Percentiles rank a stretch among this genome's conserved stretches.
These are phyloP conservation scores for Blastocystis sp. DNA, from an alignment of 352 stramenopile species.

Conservation along the genomic window DNA sequence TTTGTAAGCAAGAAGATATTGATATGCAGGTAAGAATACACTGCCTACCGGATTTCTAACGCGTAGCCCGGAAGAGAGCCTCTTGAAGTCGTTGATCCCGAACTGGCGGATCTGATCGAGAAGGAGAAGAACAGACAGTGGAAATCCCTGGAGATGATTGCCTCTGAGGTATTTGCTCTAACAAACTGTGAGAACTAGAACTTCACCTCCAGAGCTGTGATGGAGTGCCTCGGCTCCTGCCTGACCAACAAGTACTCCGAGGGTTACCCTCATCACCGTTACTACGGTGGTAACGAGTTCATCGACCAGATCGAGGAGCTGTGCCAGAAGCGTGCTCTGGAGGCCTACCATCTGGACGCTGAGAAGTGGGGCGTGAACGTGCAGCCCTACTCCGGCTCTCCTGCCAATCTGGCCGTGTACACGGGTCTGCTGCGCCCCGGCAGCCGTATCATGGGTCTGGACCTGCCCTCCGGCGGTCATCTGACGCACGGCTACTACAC, in stretches of 20 bases:
- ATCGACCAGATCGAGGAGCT: conserved; percentile 77
- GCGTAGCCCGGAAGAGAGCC: conserved; percentile 71
- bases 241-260: conserved; percentile 74
- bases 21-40: too few relatives aligned
- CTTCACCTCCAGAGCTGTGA: too few relatives aligned
- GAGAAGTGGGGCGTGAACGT: conserved; percentile 78
- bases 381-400: too few relatives aligned
- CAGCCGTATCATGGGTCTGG: too few relatives aligned
- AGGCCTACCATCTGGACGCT: conserved; percentile 91
- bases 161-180: conserved; percentile 93
- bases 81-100: conserved; percentile 84
- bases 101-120: conserved; percentile 90
- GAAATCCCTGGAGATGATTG: conserved; percentile 73
- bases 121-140: conserved; percentile 94
- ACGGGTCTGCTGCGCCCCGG: too few relatives aligned
- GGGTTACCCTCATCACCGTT: conserved; percentile 87
- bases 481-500: too few relatives aligned
- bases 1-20: too few relatives aligned
- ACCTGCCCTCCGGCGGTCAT: too few relatives aligned
- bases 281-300: conserved; percentile 99
- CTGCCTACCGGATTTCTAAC: background rate
- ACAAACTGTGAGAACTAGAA: conserved; percentile 90
- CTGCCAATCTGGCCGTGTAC: too few relatives aligned
- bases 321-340: conserved; percentile 89
- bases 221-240: too few relatives aligned